Conservation (phyloP, 2,329 filamentous ascomycete species). For the Scedosporium boydii region DNA sequence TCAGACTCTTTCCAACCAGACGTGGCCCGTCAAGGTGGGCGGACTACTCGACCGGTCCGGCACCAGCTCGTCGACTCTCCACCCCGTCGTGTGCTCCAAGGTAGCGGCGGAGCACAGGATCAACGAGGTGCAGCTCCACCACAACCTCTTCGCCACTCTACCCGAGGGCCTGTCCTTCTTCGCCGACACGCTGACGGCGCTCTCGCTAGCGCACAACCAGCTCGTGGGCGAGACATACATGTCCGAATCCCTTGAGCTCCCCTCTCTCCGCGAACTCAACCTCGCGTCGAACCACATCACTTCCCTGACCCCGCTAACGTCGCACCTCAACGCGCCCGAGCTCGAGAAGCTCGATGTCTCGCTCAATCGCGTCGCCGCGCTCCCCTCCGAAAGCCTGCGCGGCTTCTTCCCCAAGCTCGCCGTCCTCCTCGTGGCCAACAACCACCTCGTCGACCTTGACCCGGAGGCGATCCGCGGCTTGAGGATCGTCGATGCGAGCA, state of each 20-base stretch:
- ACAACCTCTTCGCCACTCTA: slow-evolving; percentile 64
- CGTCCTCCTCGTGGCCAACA: slow-evolving; percentile 67
- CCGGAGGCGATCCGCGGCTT: slow-evolving; percentile 67
- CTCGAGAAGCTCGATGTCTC: slow-evolving; percentile 74
- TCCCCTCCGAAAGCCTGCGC: slow-evolving; percentile 52
- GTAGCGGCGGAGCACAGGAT: slow-evolving; percentile 42
- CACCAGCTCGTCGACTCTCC: slow-evolving; percentile 51
- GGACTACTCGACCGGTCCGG: slow-evolving; percentile 62
- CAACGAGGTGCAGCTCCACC: slow-evolving; percentile 57
- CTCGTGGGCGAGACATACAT: slow-evolving; percentile 58
- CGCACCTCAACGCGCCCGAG: slow-evolving; percentile 60
- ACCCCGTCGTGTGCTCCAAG: slow-evolving; percentile 46
- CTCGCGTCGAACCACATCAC: slow-evolving; percentile 66
- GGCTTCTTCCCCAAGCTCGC: slow-evolving; percentile 59
- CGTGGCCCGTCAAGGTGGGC: slow-evolving; percentile 47
- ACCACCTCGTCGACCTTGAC: slow-evolving; percentile 64
- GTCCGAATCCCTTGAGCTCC: slow-evolving; percentile 56
- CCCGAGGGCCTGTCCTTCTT: slow-evolving; percentile 65
- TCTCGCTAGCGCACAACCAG: slow-evolving; percentile 70
- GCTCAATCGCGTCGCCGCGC: slow-evolving; percentile 65
- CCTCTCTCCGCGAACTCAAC: slow-evolving; percentile 67
- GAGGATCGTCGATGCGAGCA: slow-evolving; percentile 66
- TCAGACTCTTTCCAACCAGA: slow-evolving; percentile 33
- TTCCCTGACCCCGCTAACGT: slow-evolving; percentile 55
- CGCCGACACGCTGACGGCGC: slow-evolving; percentile 56